These are phyloP conservation scores for Saccharomyces uvarum DNA, from an alignment of 1,139 yeast species.

Conservation along the genomic window DNA sequence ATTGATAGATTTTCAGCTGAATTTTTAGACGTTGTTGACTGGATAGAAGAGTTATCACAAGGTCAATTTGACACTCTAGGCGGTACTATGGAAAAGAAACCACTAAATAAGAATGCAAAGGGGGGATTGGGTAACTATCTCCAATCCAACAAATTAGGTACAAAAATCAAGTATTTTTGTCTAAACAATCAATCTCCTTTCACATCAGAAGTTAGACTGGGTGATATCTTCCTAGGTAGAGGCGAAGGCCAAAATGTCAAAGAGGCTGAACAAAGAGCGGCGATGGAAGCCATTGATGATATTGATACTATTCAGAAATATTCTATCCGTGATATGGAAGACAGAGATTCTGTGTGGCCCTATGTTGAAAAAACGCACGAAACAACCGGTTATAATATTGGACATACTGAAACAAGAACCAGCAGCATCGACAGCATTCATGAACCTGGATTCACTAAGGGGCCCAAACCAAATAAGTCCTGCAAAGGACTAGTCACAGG, in stretches of 20 bases:
- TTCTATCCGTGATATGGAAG: no score
- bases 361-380: no score
- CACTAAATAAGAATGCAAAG: slow-evolving; percentile 37
- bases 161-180: slow-evolving; percentile 31
- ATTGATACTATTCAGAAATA: no score
- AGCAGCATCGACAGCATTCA: no score
- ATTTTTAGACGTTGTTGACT: slow-evolving; percentile 10
- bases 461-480: no score
- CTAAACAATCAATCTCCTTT: slow-evolving; percentile 43
- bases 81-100: slow-evolving; percentile 9
- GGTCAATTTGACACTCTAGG: slow-evolving; percentile 11
- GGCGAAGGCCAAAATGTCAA: slow-evolving; percentile 53
- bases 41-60: slow-evolving; percentile 11
- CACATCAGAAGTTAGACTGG: slow-evolving; percentile 54
- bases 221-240: slow-evolving; percentile 48
- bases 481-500: no score
- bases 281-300: slow-evolving; percentile 42
- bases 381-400: no score
- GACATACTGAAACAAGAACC: no score
- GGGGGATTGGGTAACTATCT: slow-evolving; percentile 63
- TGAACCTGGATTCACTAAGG: no score
- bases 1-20: slow-evolving; percentile 16
- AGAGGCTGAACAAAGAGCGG: slow-evolving; percentile 62
- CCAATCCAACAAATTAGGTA: slow-evolving; percentile 40
- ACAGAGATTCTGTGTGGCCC: no score